Evolutionary conservation across 208 protist species (phyloP).

Genomic region (Acanthamoeba rhysodes): DNA sequence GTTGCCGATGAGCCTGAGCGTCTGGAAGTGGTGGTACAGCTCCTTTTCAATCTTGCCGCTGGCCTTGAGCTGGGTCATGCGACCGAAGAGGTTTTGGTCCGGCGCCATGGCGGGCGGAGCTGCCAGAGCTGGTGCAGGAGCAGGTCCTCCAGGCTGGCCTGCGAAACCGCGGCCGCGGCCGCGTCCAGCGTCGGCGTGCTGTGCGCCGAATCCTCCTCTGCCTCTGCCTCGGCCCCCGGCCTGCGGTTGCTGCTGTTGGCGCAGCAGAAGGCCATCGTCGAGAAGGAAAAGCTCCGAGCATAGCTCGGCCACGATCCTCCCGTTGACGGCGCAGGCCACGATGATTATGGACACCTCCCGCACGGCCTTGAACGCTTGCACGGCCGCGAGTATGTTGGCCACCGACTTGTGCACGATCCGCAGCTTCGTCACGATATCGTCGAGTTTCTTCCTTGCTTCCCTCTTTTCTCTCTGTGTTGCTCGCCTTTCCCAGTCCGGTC

Average conservation of each 20-base stretch:
- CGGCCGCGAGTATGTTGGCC: background rate
- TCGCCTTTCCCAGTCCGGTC: conserved; percentile 6
- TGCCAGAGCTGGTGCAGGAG: background rate
- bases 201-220: background rate
- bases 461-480: background rate
- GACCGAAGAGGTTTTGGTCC: conserved; percentile 9
- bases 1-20: conserved; percentile 44
- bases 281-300: conserved; percentile 60
- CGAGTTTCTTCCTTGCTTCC: background rate
- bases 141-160: background rate
- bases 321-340: conserved; percentile 60
- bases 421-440: conserved; percentile 39
- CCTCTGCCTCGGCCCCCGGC: background rate
- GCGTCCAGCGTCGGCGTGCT: background rate
- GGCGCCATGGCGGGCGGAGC: background rate
- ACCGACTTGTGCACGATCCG: conserved; percentile 26
- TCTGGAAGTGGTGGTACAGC: conserved; percentile 59
- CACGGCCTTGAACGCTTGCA: conserved; percentile 3
- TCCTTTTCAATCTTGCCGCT: background rate
- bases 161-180: background rate
- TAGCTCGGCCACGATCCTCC: conserved; percentile 52
- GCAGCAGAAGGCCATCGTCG: background rate
- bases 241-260: background rate
- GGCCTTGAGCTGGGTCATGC: conserved; percentile 24
- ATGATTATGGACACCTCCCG: conserved; percentile 39